Conservation (phyloP, 345 rosid species). For the Salix udensis region DNA sequence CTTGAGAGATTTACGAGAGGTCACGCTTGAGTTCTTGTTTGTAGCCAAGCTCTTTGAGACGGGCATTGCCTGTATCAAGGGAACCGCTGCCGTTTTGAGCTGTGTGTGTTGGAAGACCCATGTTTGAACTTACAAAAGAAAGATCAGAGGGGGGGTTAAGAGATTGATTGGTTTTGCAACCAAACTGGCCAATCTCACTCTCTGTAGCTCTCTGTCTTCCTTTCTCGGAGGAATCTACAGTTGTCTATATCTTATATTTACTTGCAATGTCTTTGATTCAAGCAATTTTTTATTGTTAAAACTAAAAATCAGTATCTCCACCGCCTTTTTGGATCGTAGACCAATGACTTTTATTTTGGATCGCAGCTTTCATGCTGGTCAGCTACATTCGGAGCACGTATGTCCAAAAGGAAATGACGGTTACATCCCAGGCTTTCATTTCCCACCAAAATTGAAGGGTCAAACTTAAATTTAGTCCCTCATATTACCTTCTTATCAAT, state of each 20-base stretch:
- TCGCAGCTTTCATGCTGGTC: too few relatives aligned
- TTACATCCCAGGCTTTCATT: not conserved
- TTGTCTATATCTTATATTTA: not conserved
- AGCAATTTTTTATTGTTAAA: not conserved
- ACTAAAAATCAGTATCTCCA: not conserved
- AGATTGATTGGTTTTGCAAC: not conserved
- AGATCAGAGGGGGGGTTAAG: not conserved
- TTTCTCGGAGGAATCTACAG: not conserved
- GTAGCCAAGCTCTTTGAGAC: constrained; percentile 88
- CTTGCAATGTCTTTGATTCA: not conserved
- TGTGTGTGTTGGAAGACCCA: constrained; percentile 29
- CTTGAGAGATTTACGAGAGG: constrained; percentile 57
- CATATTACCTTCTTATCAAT: too few relatives aligned
- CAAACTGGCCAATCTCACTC: not conserved
- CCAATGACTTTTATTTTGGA: not conserved
- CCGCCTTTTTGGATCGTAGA: not conserved
- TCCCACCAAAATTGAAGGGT: not conserved
- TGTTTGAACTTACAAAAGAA: constrained; percentile 7
- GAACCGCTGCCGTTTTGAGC: constrained; percentile 18
- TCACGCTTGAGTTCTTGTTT: constrained; percentile 97
- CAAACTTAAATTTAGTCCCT: too few relatives aligned
- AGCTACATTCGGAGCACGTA: too few relatives aligned
- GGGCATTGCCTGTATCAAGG: constrained; percentile 61
- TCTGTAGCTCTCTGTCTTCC: not conserved
- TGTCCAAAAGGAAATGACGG: not conserved